phyloP scores from a whole-genome alignment of 1,284 basidiomycete genomes.

The Puccinia novopanici region DNA sequence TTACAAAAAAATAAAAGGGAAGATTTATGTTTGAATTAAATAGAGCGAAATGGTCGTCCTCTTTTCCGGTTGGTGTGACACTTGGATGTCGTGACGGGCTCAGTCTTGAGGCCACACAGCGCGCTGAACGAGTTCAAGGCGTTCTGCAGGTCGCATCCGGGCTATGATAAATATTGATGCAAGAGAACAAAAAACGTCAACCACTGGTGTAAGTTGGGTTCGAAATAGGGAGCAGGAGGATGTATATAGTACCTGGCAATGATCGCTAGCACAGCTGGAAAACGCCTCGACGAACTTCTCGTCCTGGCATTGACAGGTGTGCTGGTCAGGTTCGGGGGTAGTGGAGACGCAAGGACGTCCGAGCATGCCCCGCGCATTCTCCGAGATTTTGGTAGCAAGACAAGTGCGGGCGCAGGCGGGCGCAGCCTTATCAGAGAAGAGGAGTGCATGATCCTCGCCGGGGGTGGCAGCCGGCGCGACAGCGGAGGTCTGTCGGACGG shows the following conservation, averaged over 20 bases:
- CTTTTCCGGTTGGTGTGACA: background rate
- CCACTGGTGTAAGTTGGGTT: no score
- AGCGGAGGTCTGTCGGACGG: background rate
- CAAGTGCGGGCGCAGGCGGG: background rate
- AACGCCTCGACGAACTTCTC: conserved; percentile 10
- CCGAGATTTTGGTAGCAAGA: conserved; percentile 23
- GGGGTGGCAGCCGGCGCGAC: background rate
- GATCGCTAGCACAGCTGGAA: background rate
- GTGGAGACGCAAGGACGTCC: background rate
- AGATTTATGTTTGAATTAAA: background rate
- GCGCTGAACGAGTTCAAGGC: background rate
- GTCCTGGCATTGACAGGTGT: background rate
- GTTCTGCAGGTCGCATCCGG: background rate
- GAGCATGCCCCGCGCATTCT: background rate
- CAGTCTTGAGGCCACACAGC: background rate
- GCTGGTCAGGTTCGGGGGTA: no score
- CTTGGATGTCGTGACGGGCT: background rate
- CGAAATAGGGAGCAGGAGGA: background rate
- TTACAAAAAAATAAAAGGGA: no score
- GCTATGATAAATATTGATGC: background rate
- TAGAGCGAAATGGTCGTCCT: background rate
- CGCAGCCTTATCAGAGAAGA: no score
- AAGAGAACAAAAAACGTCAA: background rate
- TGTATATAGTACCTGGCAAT: conserved; percentile 3
- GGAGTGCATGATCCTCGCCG: background rate